phyloP scores from a whole-genome alignment of 2,329 filamentous ascomycete species.

The Emericellopsis cladophorae region DNA sequence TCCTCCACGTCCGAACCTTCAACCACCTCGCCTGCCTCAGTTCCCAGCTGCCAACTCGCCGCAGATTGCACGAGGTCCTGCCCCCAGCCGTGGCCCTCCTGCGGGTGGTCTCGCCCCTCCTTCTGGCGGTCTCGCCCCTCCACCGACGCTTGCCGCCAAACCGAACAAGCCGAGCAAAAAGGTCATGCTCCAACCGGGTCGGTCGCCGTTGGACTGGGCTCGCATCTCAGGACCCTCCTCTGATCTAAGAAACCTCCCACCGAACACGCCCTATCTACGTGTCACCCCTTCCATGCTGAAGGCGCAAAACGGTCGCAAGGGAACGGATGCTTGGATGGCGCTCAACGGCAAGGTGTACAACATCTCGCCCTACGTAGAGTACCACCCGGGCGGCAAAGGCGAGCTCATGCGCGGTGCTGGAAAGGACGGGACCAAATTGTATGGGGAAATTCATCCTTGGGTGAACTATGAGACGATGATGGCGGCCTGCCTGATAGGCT shows the following conservation, averaged over 20 bases:
- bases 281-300: slow-evolving; percentile 76
- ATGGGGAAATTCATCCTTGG: slow-evolving; percentile 58
- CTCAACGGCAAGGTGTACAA: slow-evolving; percentile 91
- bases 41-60: slow-evolving; percentile 40
- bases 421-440: slow-evolving; percentile 48
- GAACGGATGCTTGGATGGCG: slow-evolving; percentile 80
- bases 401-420: slow-evolving; percentile 56
- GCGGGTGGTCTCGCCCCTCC: slow-evolving; percentile 6
- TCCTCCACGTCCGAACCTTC: slow-evolving; percentile 12
- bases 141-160: slow-evolving; percentile 37
- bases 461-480: slow-evolving; percentile 64
- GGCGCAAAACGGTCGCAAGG: slow-evolving; percentile 67
- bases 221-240: slow-evolving; percentile 52
- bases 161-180: slow-evolving; percentile 50
- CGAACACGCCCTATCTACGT: slow-evolving; percentile 44
- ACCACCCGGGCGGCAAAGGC: slow-evolving; percentile 76
- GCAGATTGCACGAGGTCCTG: slow-evolving; percentile 31
- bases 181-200: slow-evolving; percentile 75
- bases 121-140: slow-evolving; percentile 34
- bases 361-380: slow-evolving; percentile 76
- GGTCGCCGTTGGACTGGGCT: slow-evolving; percentile 95
- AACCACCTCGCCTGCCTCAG: slow-evolving; percentile 17
- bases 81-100: slow-evolving; percentile 25
- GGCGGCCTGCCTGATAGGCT: slow-evolving; percentile 46
- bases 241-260: slow-evolving; percentile 53